Evolutionary conservation across 164 flowering plant genomes (phyloP), one percentile per base, ranked within the genome.

Genomic region (Vitis labrusca): DNA sequence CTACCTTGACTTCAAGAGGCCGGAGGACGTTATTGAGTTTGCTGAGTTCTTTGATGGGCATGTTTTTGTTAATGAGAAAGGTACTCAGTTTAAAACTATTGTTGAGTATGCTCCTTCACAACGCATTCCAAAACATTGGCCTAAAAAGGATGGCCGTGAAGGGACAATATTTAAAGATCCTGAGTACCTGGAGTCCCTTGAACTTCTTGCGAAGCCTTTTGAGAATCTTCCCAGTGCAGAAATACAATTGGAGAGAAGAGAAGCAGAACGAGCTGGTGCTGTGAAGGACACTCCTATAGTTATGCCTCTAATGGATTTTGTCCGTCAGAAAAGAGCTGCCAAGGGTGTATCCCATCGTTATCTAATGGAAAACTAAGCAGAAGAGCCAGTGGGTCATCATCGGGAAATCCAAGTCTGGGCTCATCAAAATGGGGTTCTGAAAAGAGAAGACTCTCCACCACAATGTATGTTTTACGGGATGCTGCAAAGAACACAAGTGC

Each of bases 141-240:
- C 82, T 17, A 94, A 92, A 74, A 92, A 83, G 63, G 98, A 94
- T 83, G 94, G 93, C 9, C 92, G 98, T 66, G 98, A 92, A 65
- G 98, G 97, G 74, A 85, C 96, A 55, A 86, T 94, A 76, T 55
- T 54, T 2, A 91, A 84, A 85, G 97, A 94, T 84, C 86, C 91
- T 19, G 94, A 89, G 75, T 94, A 89, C 77, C 65, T 92, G 84
- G 97, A 90, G 78, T 94, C 91, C 79, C 91, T 92, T 74, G 98
- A 94, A 68, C 61, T 69, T 75, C 70, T 94, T 69, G 79, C 93
- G 50, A 94, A 92, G 86, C 98, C 98, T 63, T 86, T 81, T 55
- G 97, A 89, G 82, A 88, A 91, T 83, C 98, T 94, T 82, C 97
- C 98, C 2, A 94, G 97, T 82, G 98, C 97, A 29, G 97, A 92